Base-by-base conservation (phyloP, 768 basidiomycete species). In the Suillus americanus region DNA sequence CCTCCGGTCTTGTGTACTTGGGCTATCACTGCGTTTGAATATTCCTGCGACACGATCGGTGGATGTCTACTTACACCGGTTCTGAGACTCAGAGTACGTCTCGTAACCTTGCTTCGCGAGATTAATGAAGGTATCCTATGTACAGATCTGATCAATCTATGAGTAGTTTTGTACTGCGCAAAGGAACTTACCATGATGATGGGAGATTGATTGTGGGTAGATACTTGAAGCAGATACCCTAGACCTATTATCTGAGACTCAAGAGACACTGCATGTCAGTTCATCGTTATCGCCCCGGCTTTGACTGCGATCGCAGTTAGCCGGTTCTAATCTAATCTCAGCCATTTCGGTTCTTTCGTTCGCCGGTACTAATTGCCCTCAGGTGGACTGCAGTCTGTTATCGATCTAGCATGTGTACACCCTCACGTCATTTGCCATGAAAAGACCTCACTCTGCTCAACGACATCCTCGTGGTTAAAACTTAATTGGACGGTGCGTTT, bases 41-140 rank as follows among this genome's bases (percentile, higher is more conserved):
- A 33, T 18, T 46, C 66, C 61, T 64, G 55, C 57, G 56, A 68
- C 71, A 62, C 63, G 25, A 16, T 45, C 33, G 63, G 56, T 28
- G 25, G 40, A 66, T 9, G 59, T 41, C 20, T 62, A 45, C 50
- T 55, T 13, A 35, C 46, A 60, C 66, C 65, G 56, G 67, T 65
- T 28, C 13, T 64, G 56, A 30, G 68, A 46, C 10, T 64, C 53
- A 68, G 79, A 76, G 77, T 86, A 86, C 72, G 85, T 79, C 45
- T 84, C 74, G 68, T 83, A 74, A 66, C 86, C 86, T 75, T 92
- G 75, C 76, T 92, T 89, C 12, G 90, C 92, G 68, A 93, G 74
- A 64, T 85, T 86, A 43, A 91, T 82, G 70, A 93, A 83, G 64
- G 74, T 81, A 65, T 91, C 90, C 91, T 90, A 9, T 16, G 16